phyloP scores from a whole-genome alignment of 2,329 filamentous ascomycete species.

The Fonsecaea nubica region DNA sequence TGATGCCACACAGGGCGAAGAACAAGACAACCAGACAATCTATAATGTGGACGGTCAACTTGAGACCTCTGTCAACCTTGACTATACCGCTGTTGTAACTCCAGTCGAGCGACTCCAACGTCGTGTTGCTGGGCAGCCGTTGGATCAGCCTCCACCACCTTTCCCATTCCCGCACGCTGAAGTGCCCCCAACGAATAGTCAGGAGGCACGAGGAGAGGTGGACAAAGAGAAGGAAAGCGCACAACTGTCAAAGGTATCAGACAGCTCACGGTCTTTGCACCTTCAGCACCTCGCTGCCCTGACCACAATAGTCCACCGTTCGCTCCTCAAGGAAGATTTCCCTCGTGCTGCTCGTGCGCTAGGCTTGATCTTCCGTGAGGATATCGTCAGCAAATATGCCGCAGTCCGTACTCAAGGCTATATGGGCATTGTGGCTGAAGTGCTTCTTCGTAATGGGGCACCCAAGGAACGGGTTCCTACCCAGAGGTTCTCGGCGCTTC shows the following conservation, averaged over 20 bases:
- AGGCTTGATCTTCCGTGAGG: conserved; percentile 72
- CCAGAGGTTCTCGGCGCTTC: neutral
- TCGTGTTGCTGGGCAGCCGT: conserved; percentile 50
- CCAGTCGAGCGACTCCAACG: conserved; percentile 53
- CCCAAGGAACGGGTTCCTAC: neutral
- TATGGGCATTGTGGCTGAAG: conserved; percentile 86
- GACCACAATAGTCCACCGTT: conserved; percentile 73
- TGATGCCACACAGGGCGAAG: conserved; percentile 19
- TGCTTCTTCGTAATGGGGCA: conserved; percentile 66
- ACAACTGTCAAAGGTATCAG: conserved; percentile 45
- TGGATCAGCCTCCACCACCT: conserved; percentile 48
- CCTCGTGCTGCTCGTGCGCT: conserved; percentile 75
- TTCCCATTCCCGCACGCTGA: conserved; percentile 52
- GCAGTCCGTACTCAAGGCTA: conserved; percentile 73
- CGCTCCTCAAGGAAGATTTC: conserved; percentile 74
- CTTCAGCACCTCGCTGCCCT: conserved; percentile 69
- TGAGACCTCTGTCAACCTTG: conserved; percentile 14
- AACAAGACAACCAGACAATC: neutral
- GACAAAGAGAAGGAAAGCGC: conserved; percentile 22
- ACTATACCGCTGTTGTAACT: conserved; percentile 43
- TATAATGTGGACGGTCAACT: neutral
- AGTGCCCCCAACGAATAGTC: conserved; percentile 39
- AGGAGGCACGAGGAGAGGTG: neutral
- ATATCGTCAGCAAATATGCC: conserved; percentile 62
- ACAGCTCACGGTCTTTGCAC: conserved; percentile 47